phyloP scores from a whole-genome alignment of 306 rosid species.

The Boehmeria nivea region DNA sequence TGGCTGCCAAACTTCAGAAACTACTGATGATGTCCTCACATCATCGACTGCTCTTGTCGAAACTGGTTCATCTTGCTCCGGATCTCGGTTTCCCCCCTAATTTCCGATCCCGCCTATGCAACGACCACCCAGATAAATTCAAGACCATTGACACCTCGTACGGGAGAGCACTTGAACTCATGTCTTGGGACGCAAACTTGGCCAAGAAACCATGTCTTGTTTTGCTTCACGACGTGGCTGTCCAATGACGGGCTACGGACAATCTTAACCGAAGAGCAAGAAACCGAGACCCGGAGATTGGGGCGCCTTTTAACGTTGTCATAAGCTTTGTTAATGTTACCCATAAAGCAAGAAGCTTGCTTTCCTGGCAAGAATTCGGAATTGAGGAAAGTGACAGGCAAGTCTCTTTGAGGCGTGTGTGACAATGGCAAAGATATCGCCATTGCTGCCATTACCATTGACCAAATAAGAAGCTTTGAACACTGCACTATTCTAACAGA shows the following conservation, averaged over 20 bases:
- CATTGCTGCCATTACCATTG: too few species aligned
- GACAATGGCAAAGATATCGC: too few species aligned
- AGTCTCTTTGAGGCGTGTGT: too few species aligned
- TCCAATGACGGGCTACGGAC: constrained; percentile 66
- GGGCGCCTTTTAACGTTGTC: constrained; percentile 8
- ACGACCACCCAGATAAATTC: constrained; percentile 71
- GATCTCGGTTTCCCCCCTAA: constrained; percentile 87
- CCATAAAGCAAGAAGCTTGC: constrained; percentile 19
- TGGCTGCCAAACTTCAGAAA: constrained; percentile 83
- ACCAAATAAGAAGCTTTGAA: too few species aligned
- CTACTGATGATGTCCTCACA: constrained; percentile 86
- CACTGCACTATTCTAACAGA: too few species aligned
- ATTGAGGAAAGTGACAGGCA: constrained; percentile 20
- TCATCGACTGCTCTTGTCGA: constrained; percentile 56
- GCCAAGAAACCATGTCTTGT: constrained; percentile 63
- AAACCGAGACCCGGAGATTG: constrained; percentile 27
- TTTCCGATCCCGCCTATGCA: constrained; percentile 76
- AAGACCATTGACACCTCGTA: constrained; percentile 72
- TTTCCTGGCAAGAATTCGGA: constrained; percentile 39
- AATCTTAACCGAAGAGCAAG: constrained; percentile 60
- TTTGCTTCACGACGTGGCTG: constrained; percentile 59
- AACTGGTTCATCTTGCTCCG: constrained; percentile 86
- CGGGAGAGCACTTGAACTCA: constrained; percentile 95
- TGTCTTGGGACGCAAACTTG: constrained; percentile 56
- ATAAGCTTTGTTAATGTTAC: constrained; percentile 15